These are phyloP conservation scores for Santalum album DNA, from an alignment of 164 flowering plant genomes.

Conservation along the genomic window DNA sequence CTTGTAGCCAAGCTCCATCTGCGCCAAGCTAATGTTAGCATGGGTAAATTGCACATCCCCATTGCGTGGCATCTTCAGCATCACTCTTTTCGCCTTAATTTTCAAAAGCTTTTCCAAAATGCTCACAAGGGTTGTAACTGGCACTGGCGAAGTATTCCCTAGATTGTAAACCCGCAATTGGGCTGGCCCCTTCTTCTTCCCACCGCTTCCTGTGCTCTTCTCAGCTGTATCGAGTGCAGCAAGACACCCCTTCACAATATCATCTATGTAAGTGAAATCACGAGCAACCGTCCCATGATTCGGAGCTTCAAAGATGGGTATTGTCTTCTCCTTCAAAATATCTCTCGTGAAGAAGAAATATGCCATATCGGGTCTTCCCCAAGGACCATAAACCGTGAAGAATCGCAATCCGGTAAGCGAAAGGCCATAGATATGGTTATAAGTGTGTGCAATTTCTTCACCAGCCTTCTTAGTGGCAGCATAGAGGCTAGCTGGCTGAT, in stretches of 20 bases:
- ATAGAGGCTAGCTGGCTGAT: constrained; percentile 89
- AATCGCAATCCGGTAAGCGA: constrained; percentile 85
- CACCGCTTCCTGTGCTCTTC: constrained; percentile 88
- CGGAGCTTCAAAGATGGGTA: constrained; percentile 63
- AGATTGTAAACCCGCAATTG: constrained; percentile 75
- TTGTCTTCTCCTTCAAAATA: constrained; percentile 65
- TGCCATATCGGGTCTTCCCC: constrained; percentile 97
- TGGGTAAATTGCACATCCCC: constrained; percentile 93
- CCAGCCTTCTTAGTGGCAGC: constrained; percentile 97
- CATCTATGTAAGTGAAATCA: constrained; percentile 87
- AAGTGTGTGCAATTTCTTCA: constrained; percentile 81
- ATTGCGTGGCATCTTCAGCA: constrained; percentile 80
- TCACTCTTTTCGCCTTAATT: constrained; percentile 60
- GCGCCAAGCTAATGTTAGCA: constrained; percentile 79
- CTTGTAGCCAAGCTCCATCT: constrained; percentile 72
- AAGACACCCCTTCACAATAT: constrained; percentile 66
- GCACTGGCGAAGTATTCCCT: constrained; percentile 76
- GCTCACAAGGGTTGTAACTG: constrained; percentile 66
- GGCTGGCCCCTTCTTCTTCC: constrained; percentile 83
- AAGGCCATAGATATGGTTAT: constrained; percentile 80
- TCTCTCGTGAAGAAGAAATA: constrained; percentile 86
- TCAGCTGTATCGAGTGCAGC: constrained; percentile 59
- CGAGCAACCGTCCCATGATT: constrained; percentile 86
- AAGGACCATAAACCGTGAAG: constrained; percentile 92
- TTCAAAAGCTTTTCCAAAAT: constrained; percentile 83